A percentile compares a stretch with the other conserved stretches of the same genome.
Evolutionary conservation across 176 grass and related monocot species (phyloP).

Genomic region (Tillandsia leiboldiana): DNA sequence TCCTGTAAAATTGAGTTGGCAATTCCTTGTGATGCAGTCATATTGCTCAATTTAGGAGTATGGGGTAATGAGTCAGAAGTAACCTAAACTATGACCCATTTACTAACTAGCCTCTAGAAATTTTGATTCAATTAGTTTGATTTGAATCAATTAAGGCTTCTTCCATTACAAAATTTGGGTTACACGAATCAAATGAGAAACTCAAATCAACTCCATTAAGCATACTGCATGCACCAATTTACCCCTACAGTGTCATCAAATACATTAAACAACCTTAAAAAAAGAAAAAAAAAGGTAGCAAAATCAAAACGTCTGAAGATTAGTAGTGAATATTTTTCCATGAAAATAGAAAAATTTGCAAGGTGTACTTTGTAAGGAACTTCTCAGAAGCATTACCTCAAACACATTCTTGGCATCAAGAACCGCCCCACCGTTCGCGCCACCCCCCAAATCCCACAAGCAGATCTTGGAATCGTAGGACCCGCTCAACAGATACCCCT

Average conservation of each 20-base stretch:
- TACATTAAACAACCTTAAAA: neutral
- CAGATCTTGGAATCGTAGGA: constrained; percentile 95
- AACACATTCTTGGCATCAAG: constrained; percentile 68
- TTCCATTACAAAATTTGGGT: no score
- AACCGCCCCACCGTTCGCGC: constrained; percentile 19
- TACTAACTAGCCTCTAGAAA: no score
- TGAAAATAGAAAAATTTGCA: neutral
- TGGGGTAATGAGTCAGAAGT: neutral
- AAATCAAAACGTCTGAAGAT: neutral
- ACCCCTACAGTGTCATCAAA: no score
- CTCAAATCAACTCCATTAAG: no score
- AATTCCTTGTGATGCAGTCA: neutral
- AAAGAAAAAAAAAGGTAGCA: neutral
- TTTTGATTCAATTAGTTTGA: no score
- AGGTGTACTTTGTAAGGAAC: neutral
- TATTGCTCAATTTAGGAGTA: neutral
- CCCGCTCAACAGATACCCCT: constrained; percentile 72
- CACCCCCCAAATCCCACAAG: constrained; percentile 62
- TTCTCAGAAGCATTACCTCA: constrained; percentile 54
- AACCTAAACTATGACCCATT: no score
- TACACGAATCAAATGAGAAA: no score
- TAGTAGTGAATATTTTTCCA: no score
- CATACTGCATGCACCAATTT: no score
- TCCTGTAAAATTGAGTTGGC: neutral
- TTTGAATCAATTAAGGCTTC: no score